Evolutionary conservation across 2,329 filamentous ascomycete species (phyloP).

Genomic region (Anisogramma anomala): DNA sequence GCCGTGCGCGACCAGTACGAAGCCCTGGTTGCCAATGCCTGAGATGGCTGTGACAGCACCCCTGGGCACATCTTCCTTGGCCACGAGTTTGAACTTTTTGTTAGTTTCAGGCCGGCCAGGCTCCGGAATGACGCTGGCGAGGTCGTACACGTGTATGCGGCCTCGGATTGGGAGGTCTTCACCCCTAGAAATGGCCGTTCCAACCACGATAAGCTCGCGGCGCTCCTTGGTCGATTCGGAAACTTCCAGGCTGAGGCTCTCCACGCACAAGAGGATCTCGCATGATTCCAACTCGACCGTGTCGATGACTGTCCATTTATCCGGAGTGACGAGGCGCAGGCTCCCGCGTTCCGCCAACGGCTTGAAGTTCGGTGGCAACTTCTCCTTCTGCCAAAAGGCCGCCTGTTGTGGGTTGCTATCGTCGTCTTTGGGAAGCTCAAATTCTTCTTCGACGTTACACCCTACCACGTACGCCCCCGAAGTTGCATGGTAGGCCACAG

Average conservation of each 20-base stretch:
- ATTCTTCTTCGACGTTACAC: conserved; percentile 56
- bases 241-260: conserved; percentile 74
- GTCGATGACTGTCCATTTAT: conserved; percentile 69
- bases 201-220: conserved; percentile 69
- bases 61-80: conserved; percentile 81
- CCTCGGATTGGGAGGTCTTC: conserved; percentile 84
- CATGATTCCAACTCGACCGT: conserved; percentile 58
- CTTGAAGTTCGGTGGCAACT: conserved; percentile 36
- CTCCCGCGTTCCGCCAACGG: conserved; percentile 62
- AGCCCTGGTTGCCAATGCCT: conserved; percentile 74
- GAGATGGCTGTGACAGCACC: conserved; percentile 82
- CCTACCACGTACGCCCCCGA: conserved; percentile 67
- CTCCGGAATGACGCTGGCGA: conserved; percentile 84
- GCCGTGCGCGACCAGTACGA: conserved; percentile 81
- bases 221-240: conserved; percentile 86
- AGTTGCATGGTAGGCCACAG: conserved; percentile 64
- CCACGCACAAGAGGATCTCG: conserved; percentile 71
- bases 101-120: conserved; percentile 77
- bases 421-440: conserved; percentile 77
- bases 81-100: conserved; percentile 71
- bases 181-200: conserved; percentile 74
- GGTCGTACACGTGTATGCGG: conserved; percentile 78
- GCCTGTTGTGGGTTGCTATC: conserved; percentile 36
- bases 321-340: conserved; percentile 68
- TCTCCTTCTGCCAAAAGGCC: conserved; percentile 56